Evolutionary conservation across 768 basidiomycete species (phyloP).

Genomic region (Leccinum longicurvipes): DNA sequence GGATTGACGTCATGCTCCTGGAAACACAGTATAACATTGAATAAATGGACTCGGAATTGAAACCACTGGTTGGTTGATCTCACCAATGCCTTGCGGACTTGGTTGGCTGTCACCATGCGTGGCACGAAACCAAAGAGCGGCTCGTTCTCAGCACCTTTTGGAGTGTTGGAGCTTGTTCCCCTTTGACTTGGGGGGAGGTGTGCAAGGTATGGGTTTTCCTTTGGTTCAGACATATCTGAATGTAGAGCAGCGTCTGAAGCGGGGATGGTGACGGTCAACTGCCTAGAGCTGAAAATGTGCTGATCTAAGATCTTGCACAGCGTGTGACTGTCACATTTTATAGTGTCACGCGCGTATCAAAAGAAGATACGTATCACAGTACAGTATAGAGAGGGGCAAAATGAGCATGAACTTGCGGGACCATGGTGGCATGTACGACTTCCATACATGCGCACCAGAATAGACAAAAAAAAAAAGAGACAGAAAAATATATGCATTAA

Average conservation of each 20-base stretch:
- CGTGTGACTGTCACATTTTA: constrained; percentile 2
- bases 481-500: too few species aligned
- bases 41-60: background rate
- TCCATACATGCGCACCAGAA: too few species aligned
- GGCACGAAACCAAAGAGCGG: constrained; percentile 76
- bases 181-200: constrained; percentile 38
- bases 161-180: constrained; percentile 4
- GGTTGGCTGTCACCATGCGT: constrained; percentile 58
- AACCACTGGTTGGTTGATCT: constrained; percentile 19
- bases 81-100: constrained; percentile 73
- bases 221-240: constrained; percentile 13
- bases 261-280: constrained; percentile 1
- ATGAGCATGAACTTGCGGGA: too few species aligned
- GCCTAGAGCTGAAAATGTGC: constrained; percentile 9
- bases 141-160: constrained; percentile 36
- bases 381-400: too few species aligned
- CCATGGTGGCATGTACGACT: too few species aligned
- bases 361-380: too few species aligned
- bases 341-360: background rate
- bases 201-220: constrained; percentile 56
- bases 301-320: constrained; percentile 5
- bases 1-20: constrained; percentile 83
- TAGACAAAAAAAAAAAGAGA: too few species aligned
- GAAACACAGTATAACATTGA: background rate
- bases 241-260: background rate